Evolutionary conservation across 2,329 filamentous ascomycete species (phyloP).

Genomic region (Epichloe bromicola): DNA sequence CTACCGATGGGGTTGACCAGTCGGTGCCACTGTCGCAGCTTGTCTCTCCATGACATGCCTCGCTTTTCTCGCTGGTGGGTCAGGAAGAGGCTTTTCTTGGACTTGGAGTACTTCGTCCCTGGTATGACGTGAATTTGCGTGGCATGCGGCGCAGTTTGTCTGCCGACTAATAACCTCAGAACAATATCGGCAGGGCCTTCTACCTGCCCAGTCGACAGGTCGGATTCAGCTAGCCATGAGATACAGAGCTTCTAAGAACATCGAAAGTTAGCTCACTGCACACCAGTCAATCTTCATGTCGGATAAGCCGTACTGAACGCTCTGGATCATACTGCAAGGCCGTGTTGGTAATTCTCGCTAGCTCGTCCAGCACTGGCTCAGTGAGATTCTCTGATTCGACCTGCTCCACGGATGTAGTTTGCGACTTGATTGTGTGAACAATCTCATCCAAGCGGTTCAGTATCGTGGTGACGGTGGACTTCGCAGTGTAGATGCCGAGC

Average conservation of each 20-base stretch:
- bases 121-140: slow-evolving; percentile 12
- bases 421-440: slow-evolving; percentile 14
- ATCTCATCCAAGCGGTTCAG: slow-evolving; percentile 24
- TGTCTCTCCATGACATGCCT: slow-evolving; percentile 23
- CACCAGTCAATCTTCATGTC: not conserved
- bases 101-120: not conserved
- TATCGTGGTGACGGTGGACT: slow-evolving; percentile 17
- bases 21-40: slow-evolving; percentile 19
- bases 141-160: not conserved
- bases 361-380: slow-evolving; percentile 14
- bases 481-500: slow-evolving; percentile 19
- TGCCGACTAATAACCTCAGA: slow-evolving; percentile 29
- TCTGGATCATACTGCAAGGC: slow-evolving; percentile 11
- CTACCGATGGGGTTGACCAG: slow-evolving; percentile 12
- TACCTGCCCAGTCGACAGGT: slow-evolving; percentile 9
- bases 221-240: slow-evolving; percentile 27
- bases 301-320: slow-evolving; percentile 10
- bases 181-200: slow-evolving; percentile 33
- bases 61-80: slow-evolving; percentile 17
- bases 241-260: slow-evolving; percentile 19
- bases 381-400: slow-evolving; percentile 10
- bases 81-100: slow-evolving; percentile 9
- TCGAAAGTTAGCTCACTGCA: not conserved
- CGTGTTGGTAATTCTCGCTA: slow-evolving; percentile 22
- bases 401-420: slow-evolving; percentile 13